Conservation (phyloP, 257 asterid species). For the Solanum ahanhuiri region DNA sequence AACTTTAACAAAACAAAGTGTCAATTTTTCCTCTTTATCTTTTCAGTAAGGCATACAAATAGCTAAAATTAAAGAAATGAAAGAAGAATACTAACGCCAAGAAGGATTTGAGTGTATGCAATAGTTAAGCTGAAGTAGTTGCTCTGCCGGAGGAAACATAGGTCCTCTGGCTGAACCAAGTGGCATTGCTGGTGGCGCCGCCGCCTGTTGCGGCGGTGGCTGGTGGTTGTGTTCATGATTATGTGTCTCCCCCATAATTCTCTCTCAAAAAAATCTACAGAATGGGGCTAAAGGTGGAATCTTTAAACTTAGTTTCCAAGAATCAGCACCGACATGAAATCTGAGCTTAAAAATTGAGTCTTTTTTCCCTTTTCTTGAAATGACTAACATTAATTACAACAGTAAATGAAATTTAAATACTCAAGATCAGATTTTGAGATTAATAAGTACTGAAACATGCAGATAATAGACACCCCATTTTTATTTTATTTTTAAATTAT, state of each 20-base stretch:
- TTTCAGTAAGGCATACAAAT: neutral
- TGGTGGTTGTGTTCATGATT: conserved; percentile 30
- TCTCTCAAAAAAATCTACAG: neutral
- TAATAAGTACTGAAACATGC: neutral
- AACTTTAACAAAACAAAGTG: neutral
- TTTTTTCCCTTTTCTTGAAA: neutral
- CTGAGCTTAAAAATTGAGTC: neutral
- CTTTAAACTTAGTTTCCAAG: neutral
- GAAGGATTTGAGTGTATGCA: conserved; percentile 98
- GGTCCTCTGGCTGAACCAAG: conserved; percentile 93
- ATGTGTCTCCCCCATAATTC: conserved; percentile 65
- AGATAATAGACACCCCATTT: neutral
- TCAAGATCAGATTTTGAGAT: neutral
- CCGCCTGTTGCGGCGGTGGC: conserved; percentile 38
- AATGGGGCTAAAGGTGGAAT: neutral
- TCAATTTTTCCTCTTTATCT: neutral
- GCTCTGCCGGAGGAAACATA: conserved; percentile 73
- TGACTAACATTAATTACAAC: neutral
- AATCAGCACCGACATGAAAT: neutral
- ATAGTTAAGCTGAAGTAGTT: conserved; percentile 86
- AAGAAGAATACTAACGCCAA: conserved; percentile 46
- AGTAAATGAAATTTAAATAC: neutral
- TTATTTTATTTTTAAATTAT: neutral
- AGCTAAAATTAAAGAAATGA: neutral
- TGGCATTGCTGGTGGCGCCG: conserved; percentile 46